A percentile compares a stretch with the other conserved stretches of the same genome.
Conservation (phyloP, 257 asterid genomes). For the Nicotiana sylvestris region DNA sequence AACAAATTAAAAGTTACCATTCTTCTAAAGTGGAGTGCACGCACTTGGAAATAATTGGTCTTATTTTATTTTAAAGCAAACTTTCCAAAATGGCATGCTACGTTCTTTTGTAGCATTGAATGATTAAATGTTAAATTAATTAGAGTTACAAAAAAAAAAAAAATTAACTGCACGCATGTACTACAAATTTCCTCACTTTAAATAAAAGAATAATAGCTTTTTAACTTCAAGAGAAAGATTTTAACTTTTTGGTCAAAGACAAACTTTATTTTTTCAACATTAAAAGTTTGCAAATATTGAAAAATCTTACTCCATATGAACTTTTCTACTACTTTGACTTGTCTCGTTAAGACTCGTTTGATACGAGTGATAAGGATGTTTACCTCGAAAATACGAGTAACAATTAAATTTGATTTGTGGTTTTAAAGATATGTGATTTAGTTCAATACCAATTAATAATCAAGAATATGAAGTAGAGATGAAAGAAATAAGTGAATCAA, state of each 20-base stretch:
- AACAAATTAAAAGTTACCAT: background rate
- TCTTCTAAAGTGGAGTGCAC: background rate
- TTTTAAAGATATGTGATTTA: too few relatives aligned
- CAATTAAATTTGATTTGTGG: too few relatives aligned
- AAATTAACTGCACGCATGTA: background rate
- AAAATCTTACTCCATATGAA: background rate
- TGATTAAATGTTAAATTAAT: background rate
- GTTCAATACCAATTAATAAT: too few relatives aligned
- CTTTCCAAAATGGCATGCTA: conserved; percentile 2
- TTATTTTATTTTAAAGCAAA: background rate
- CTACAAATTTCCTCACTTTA: background rate
- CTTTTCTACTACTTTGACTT: background rate
- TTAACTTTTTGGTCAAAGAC: conserved; percentile 1
- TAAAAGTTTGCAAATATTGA: background rate
- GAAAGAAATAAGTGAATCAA: too few relatives aligned
- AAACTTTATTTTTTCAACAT: background rate
- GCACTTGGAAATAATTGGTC: background rate
- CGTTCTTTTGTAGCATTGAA: background rate
- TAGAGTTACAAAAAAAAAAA: background rate
- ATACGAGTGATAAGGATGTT: too few relatives aligned
- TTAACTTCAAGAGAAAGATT: background rate
- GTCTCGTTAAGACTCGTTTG: background rate
- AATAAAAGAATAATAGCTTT: background rate
- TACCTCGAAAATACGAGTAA: too few relatives aligned
- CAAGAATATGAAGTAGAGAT: too few relatives aligned